phyloP scores from a whole-genome alignment of 2,329 filamentous ascomycete genomes.

The Ophiostoma australiae region DNA sequence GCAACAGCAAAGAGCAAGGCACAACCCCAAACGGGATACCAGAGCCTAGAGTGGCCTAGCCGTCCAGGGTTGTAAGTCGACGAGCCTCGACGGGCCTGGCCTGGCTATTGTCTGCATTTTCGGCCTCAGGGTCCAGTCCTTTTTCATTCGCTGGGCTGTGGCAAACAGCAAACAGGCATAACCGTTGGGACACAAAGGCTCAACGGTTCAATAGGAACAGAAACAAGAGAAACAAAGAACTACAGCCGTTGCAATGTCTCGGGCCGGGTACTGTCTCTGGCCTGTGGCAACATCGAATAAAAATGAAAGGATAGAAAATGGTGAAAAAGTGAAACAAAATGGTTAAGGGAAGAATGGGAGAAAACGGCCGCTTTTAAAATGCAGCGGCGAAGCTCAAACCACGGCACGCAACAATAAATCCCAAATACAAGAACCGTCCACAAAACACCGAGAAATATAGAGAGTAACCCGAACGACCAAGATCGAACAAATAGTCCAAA shows the following conservation, averaged over 20 bases:
- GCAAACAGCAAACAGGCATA: not conserved
- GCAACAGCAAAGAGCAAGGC: too few species aligned
- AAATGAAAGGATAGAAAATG: not conserved
- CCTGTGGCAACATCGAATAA: not conserved
- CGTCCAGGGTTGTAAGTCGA: not conserved
- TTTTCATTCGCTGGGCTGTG: not conserved
- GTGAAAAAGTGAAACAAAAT: not conserved
- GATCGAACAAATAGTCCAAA: not conserved
- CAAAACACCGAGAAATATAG: not conserved
- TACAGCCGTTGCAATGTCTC: not conserved
- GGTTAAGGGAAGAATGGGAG: not conserved
- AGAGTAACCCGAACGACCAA: not conserved
- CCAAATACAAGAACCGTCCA: not conserved
- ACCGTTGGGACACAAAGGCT: not conserved
- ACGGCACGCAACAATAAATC: too few species aligned
- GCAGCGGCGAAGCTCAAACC: not conserved
- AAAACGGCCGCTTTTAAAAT: not conserved
- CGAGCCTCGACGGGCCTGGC: not conserved
- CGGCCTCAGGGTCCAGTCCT: not conserved
- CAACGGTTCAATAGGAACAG: too few species aligned
- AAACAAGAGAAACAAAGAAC: too few species aligned
- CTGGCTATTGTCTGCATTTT: not conserved
- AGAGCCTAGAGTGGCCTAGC: constrained; percentile 1
- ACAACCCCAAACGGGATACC: too few species aligned
- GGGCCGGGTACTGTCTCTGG: too few species aligned